Conservation (phyloP, 106 monocot genomes). For the Acorus gramineus region DNA sequence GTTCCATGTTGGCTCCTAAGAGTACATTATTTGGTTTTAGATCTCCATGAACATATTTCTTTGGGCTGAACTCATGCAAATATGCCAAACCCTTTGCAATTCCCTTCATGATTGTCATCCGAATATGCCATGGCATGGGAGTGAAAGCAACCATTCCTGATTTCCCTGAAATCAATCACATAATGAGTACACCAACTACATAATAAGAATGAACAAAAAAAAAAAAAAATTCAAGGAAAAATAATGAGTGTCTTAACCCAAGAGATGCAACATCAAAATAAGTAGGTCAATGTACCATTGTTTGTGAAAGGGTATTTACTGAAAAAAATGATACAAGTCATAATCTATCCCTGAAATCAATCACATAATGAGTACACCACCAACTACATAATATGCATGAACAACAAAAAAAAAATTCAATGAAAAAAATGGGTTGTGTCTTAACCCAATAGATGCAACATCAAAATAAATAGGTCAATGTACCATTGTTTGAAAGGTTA, state of each 20-base stretch:
- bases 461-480: too few relatives aligned
- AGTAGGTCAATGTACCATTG: too few relatives aligned
- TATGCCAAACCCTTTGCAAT: constrained; percentile 61
- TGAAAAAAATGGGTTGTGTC: not conserved
- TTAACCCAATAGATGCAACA: too few relatives aligned
- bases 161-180: constrained; percentile 36
- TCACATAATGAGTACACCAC: not conserved
- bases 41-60: constrained; percentile 89
- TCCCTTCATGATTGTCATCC: constrained; percentile 67
- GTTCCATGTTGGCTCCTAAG: constrained; percentile 54
- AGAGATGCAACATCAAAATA: too few relatives aligned
- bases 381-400: not conserved
- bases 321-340: too few relatives aligned
- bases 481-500: too few relatives aligned
- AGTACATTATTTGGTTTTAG: constrained; percentile 74
- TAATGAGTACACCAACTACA: not conserved
- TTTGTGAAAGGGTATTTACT: too few relatives aligned
- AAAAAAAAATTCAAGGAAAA: not conserved
- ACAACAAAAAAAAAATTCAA: not conserved
- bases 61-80: constrained; percentile 82
- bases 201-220: not conserved
- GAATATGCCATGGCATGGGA: constrained; percentile 44
- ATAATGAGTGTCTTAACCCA: not conserved
- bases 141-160: constrained; percentile 16
- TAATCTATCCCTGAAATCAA: constrained; percentile 31